A percentile compares a stretch with the other conserved stretches of the same genome.
These are phyloP conservation scores for Zoysia japonica DNA, from an alignment of 176 grass and related monocot species.

Conservation along the genomic window DNA sequence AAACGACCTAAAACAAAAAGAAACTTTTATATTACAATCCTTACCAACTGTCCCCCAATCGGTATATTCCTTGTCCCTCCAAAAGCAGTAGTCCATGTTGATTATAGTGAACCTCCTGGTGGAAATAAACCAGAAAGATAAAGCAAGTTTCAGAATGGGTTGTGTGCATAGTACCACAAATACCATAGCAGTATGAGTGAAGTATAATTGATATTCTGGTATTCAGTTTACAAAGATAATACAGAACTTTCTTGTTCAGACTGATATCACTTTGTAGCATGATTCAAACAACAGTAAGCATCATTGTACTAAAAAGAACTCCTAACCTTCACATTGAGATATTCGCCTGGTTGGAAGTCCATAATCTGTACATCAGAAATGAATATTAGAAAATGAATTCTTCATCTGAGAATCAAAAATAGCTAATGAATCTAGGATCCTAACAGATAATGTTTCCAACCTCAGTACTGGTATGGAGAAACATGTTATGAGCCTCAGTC, in stretches of 20 bases:
- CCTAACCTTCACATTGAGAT: slow-evolving; percentile 89
- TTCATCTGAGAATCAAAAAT: slow-evolving; percentile 20
- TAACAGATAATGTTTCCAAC: background rate
- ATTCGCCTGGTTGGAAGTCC: slow-evolving; percentile 98
- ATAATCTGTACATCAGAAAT: slow-evolving; percentile 67
- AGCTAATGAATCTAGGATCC: background rate
- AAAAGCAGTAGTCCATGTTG: slow-evolving; percentile 90
- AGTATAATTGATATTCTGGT: background rate
- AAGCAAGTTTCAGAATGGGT: slow-evolving; percentile 25
- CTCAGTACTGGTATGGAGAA: background rate
- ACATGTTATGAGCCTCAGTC: background rate
- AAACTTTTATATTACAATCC: slow-evolving; percentile 26
- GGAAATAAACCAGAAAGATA: slow-evolving; percentile 33
- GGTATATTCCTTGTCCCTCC: slow-evolving; percentile 97
- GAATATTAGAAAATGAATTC: slow-evolving; percentile 18
- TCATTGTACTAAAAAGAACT: background rate
- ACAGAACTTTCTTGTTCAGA: background rate
- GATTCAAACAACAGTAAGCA: background rate
- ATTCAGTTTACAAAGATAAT: background rate
- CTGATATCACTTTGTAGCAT: background rate
- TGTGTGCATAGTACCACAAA: background rate
- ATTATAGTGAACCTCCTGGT: slow-evolving; percentile 98
- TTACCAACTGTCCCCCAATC: slow-evolving; percentile 89
- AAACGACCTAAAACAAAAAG: slow-evolving; percentile 21
- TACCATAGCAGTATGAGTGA: background rate